Evolutionary conservation across 352 stramenopile species (phyloP).

Genomic region (Phytophthora capsici): DNA sequence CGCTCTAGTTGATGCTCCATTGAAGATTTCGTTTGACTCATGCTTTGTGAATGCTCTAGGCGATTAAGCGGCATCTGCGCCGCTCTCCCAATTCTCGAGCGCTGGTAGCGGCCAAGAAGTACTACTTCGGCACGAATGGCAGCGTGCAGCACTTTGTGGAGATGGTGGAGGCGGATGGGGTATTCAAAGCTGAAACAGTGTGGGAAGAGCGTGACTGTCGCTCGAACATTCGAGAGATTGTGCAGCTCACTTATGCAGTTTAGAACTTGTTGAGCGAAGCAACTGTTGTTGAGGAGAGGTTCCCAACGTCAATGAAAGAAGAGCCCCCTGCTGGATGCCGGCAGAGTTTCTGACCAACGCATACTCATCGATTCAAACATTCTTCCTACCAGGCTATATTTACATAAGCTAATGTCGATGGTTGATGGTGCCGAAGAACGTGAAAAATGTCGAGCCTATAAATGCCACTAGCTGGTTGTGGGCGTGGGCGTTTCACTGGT

Average conservation of each 20-base stretch:
- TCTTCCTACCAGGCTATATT: conserved; percentile 28
- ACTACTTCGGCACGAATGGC: conserved; percentile 88
- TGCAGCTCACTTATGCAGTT: conserved; percentile 55
- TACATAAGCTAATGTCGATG: conserved; percentile 6
- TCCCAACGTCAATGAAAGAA: conserved; percentile 12
- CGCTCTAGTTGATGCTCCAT: background rate
- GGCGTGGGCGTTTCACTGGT: conserved; percentile 26
- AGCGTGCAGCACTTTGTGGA: conserved; percentile 87
- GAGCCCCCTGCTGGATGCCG: background rate
- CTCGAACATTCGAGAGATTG: conserved; percentile 87
- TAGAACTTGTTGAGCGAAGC: background rate
- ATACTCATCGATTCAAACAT: conserved; percentile 5
- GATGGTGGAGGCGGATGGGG: conserved; percentile 52
- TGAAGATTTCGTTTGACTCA: conserved; percentile 2
- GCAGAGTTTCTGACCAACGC: conserved; percentile 26
- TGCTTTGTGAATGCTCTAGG: conserved; percentile 37
- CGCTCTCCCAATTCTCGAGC: conserved; percentile 47
- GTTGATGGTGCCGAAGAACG: background rate
- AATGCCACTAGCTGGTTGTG: conserved; percentile 12
- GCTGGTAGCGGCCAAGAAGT: conserved; percentile 85
- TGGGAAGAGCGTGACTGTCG: conserved; percentile 74
- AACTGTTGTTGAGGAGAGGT: no score
- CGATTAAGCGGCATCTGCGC: conserved; percentile 79
- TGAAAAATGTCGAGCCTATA: conserved; percentile 26
- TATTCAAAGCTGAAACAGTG: conserved; percentile 63